Base-by-base conservation (phyloP, 768 basidiomycete species). In the Boletus pseudo-olivaceus region DNA sequence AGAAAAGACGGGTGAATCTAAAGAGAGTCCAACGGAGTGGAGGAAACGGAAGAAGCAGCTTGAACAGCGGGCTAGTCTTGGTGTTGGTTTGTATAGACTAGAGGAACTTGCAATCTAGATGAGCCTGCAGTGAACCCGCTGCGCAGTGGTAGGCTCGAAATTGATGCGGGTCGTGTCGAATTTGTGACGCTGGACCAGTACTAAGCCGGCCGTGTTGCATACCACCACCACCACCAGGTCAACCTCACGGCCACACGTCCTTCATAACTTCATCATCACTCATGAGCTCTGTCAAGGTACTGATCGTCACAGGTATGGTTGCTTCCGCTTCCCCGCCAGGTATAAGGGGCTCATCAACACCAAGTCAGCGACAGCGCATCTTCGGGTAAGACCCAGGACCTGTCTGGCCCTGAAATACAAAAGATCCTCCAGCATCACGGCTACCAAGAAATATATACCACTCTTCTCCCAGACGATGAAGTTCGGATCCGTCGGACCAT, bases 331-430 rank as follows among this genome's bases (percentile, higher is more conserved):
- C n/a, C 3, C 5, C 20, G 20, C 20, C 35, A 20, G 17, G 26
- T 27, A 34, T 30, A n/a, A 50, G 27, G 29, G 20, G 19, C 59
- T 60, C 34, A 60, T 37, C 39, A 42, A 19, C 12, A 12, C 5
- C 23, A 57, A 61, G 89, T 89, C 51, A 90, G 88, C 69, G 89
- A 91, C 69, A 87, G 83, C 6, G 86, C 82, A 0, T 76, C 81
- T 3, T 56, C 60, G n/a, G 75, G 78, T 42, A 59, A 64, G 26
- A 67, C 56, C n/a, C 73, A 75, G 27, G 89, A 91, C 67, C 75
- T 73, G 64, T 90, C 88, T 33, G 86, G 88, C 1, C 85, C 85
- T 3, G 72, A 78, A 30, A 83, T 90, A 59, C 73, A 72, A 54
- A 71, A 78, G 19, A 75, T 85, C 49, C 66, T 90, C 37, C 64